Base-by-base conservation (phyloP, 202 grass and related monocot species). In the Setaria italica region DNA sequence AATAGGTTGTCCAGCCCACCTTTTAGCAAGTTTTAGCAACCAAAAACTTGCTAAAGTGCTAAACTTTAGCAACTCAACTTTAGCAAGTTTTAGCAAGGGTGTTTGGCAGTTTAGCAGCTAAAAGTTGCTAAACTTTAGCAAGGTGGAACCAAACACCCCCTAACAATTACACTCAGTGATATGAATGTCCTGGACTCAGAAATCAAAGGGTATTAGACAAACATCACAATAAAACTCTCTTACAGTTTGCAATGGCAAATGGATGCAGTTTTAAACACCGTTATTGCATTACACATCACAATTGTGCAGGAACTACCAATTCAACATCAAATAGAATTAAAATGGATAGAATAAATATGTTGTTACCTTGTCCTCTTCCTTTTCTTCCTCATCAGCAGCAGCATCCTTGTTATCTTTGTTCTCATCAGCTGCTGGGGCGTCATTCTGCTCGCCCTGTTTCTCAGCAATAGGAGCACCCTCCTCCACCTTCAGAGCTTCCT, bases 311-410 rank as follows among this genome's bases (percentile, higher is more conserved):
- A 8, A 51, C 2, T 68, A 37, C 7, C 2, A 47, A 4, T 16
- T 20, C 55, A 33, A 47, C 54, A 68, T 29, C 3, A 66, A 29
- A 29, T 76, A 9, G 8, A 76, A 15, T 43, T 30, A 8, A 21
- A 79, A 16, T 42, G 57, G 20, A 69, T 53, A 76, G 81, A 20
- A 75, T 15, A n/a, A 56, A 17, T 11, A 50, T 51, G 13, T 34
- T 15, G 54, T 69, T 78, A 96, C 92, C 86, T 99, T 96, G 79
- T 96, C 97, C 76, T 97, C 95, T 83, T 98, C 93, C 51, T 93
- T 90, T n/a, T 90, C 87, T 86, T 90, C 83, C 63, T 91, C 93
- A 74, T 92, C 93, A 78, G 80, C 82, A 67, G 80, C 53, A 72
- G 25, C 84, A 39, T 90, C 93, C 57, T 89, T 92, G 62, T 76